Base-by-base conservation (phyloP, 257 asterid genomes). In the Solanum boliviense region DNA sequence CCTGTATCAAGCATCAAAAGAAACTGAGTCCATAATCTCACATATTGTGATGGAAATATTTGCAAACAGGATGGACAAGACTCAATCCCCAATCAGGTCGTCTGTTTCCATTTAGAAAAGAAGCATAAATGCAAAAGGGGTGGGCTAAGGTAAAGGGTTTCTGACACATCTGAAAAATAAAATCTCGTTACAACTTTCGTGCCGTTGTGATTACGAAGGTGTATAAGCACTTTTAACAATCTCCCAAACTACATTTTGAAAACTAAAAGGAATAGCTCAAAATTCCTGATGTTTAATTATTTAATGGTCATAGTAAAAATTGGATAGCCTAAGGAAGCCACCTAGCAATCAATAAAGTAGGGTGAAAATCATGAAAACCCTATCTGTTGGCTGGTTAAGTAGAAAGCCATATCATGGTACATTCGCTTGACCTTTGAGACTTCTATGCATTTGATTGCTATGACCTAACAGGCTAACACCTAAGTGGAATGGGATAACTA, bases 1-100 rank as follows among this genome's bases (percentile, higher is more conserved):
- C 99, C 99, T 97, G 94, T 83, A 91, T 82, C 89, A 91, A 87
- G 73, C 58, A 91, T 89, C 90, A 89, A 88, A 65, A 71, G 23
- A 67, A 52, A 81, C 62, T 11, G 12, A 48, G 62, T 44, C 60
- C 73, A 56, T 71, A 68, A 46, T 41, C 83, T 44, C 48, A 1
- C 21, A 71, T 16, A 31, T 44, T 31, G 16, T 44, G 88, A 68
- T 71, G 72, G 41, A 67, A 85, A 86, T 38, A 67, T 34, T 20
- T 44, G 18, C 27, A 48, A 82, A 29, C 85, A 48, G 32, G 70
- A 82, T 46, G 68, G 70, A 29, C 29, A 48, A 62, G 44, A 48
- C 85, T 48, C 41, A 48, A 82, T 27, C 70, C 70, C n/a, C 85
- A 46, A 48, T 18, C 70, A 46, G 39, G 41, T 29, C 31, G 20